Evolutionary conservation across 2,329 filamentous ascomycete genomes (phyloP).

Genomic region (Exutisphaerella laricina): DNA sequence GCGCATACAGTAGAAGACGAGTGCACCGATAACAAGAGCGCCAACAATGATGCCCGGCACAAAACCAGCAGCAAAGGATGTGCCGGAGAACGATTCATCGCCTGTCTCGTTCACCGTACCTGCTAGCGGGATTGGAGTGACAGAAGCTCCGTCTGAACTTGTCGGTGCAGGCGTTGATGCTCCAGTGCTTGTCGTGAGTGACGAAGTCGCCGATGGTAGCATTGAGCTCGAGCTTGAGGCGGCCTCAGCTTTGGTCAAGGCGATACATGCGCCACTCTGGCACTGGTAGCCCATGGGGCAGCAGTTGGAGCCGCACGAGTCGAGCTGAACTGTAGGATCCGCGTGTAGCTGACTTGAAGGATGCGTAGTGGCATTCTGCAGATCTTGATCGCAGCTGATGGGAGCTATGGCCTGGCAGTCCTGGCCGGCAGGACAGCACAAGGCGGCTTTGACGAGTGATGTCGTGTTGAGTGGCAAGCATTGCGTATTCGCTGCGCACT

Average conservation of each 20-base stretch:
- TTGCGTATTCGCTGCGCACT: conserved; percentile 51
- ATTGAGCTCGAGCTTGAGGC: conserved; percentile 6
- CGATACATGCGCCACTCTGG: conserved; percentile 53
- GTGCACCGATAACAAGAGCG: conserved; percentile 21
- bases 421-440: conserved; percentile 61
- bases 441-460: conserved; percentile 60
- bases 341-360: conserved; percentile 62
- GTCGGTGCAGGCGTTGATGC: not conserved
- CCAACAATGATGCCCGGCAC: conserved; percentile 32
- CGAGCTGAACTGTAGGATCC: conserved; percentile 52
- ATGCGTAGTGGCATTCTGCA: conserved; percentile 55
- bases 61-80: conserved; percentile 33
- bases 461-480: conserved; percentile 57
- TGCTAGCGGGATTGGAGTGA: conserved; percentile 18
- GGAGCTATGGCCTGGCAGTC: conserved; percentile 58
- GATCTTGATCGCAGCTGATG: conserved; percentile 58
- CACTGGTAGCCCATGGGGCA: conserved; percentile 71
- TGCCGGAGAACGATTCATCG: conserved; percentile 25
- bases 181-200: conserved; percentile 10
- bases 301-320: conserved; percentile 55
- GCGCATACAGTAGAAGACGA: conserved; percentile 25
- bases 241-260: conserved; percentile 20
- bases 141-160: not conserved
- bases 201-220: conserved; percentile 6
- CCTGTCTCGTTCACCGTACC: not conserved